Evolutionary conservation across 2,329 filamentous ascomycete species (phyloP), one percentile per base, ranked within the genome.

Genomic region (Ascochyta pisi): DNA sequence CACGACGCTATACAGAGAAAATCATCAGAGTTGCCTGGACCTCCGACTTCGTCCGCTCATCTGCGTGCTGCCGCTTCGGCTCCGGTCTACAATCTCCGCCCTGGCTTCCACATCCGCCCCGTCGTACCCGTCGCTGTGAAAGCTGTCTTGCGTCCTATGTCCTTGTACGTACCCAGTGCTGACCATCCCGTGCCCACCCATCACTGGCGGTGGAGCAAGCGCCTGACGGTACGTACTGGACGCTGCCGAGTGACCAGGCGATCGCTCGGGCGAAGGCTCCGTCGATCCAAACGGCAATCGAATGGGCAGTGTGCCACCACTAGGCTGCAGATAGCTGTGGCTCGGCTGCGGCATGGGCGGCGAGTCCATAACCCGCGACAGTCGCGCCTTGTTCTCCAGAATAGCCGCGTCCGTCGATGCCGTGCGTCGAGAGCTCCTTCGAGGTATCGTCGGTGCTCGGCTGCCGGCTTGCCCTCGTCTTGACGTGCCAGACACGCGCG

Each of bases 351-450:
- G 54, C 6, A 66, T 59, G 4, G 58, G 51, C 7, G 63, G 57
- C 19, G 46, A 46, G 26, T 67, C 67, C 43, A 68, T 63, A 4
- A 74, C 68, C 6, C 67, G 67, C 4, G 74, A 71, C 9, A 76
- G 41, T 24, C 71, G 65, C 3, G 54, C 46, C 8, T 51, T 59
- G 41, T 63, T 64, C 9, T 68, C 63, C 1, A 71, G 44, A 6
- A 68, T 52, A 4, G 69, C 66, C 6, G 58, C 57, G 6, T 76
- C 74, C 0, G 64, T 70, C 15, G 72, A 72, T 19, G 48, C 53
- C 5, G 70, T 68, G 1, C 74, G 61, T 38, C 69, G 87, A 0
- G 90, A 92, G 70, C 88, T 92, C 76, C 89, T 91, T 27, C 89
- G 83, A 2, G 90, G 89, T 29, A 92, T 76, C 45, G 61, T 79